Conservation (phyloP, 768 basidiomycete genomes). For the Boletus edulis region DNA sequence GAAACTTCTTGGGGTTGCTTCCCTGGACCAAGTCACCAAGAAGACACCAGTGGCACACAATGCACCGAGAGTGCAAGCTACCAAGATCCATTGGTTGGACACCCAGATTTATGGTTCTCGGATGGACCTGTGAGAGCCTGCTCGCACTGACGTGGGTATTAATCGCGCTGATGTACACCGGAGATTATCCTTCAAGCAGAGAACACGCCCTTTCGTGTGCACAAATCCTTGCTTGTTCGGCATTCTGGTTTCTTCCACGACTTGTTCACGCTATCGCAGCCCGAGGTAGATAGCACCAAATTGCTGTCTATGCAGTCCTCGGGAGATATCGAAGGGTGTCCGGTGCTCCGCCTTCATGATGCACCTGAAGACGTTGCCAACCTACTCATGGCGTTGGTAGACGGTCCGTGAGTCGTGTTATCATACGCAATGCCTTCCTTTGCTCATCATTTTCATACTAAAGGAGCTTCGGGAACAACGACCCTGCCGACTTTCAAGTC, state of each 20-base stretch:
- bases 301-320: slow-evolving; percentile 9
- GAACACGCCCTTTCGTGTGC: slow-evolving; percentile 65
- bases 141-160: neutral
- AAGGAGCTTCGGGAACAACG: slow-evolving; percentile 69
- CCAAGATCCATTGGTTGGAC: slow-evolving; percentile 26
- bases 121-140: slow-evolving; percentile 53
- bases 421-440: neutral
- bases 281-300: slow-evolving; percentile 26
- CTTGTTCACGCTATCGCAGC: slow-evolving; percentile 69
- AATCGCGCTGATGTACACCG: slow-evolving; percentile 2
- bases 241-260: slow-evolving; percentile 70
- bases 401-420: slow-evolving; percentile 63
- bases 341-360: slow-evolving; percentile 64
- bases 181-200: slow-evolving; percentile 63
- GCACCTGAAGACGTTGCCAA: slow-evolving; percentile 66
- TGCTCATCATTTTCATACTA: neutral
- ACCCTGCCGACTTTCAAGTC: slow-evolving; percentile 60
- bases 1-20: neutral
- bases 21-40: neutral
- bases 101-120: slow-evolving; percentile 67
- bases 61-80: neutral
- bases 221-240: slow-evolving; percentile 67
- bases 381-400: slow-evolving; percentile 67
- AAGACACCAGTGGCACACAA: slow-evolving; percentile 1
- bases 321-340: slow-evolving; percentile 45